Evolutionary conservation across 2,329 filamentous ascomycete genomes (phyloP), one percentile per base, ranked within the genome.

Genomic region (Tympanopsis confertula): DNA sequence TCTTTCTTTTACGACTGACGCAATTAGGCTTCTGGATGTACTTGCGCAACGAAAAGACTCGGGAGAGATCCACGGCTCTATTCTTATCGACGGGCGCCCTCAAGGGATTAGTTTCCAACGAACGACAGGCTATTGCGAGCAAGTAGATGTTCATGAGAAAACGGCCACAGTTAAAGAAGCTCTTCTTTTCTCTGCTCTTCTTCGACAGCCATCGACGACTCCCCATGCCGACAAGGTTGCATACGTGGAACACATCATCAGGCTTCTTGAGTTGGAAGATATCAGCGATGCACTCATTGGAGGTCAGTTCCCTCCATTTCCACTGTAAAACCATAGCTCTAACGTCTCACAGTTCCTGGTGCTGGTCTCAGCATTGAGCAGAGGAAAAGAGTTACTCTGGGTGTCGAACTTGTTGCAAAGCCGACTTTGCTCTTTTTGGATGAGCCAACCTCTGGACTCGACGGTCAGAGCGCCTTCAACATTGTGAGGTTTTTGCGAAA

Each of bases 351-450:
- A 39, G 17, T 38, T 22, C 38, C 46, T 20, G 68, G 69, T 3
- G 59, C 61, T 24, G 58, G 64, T 2, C 57, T 70, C 15, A 66
- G 59, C 4, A 64, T 69, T 5, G 69, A 69, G 13, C 65, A 72
- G 45, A 51, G 66, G 3, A 84, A 84, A 59, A 68, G 79, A 20
- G 59, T 84, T 2, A 83, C 79, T 0, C 80, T 84, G 26, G 80
- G 75, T 35, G 78, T 83, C 1, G 79, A 85, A 45, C 57, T 85
- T 4, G 78, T 77, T 13, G 78, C 78, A 1, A 81, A 79, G 47
- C 78, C 78, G 0, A 65, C 78, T 0, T 58, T 82, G 1, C 62
- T 83, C 4, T 83, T 83, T 62, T 56, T 82, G 5, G 78, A 83
- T 45, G 78, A 83, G 47, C 78, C 78, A 0, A 83, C 78, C 0